Evolutionary conservation across 345 rosid species (phyloP).

Genomic region (Eucalyptus sp.): DNA sequence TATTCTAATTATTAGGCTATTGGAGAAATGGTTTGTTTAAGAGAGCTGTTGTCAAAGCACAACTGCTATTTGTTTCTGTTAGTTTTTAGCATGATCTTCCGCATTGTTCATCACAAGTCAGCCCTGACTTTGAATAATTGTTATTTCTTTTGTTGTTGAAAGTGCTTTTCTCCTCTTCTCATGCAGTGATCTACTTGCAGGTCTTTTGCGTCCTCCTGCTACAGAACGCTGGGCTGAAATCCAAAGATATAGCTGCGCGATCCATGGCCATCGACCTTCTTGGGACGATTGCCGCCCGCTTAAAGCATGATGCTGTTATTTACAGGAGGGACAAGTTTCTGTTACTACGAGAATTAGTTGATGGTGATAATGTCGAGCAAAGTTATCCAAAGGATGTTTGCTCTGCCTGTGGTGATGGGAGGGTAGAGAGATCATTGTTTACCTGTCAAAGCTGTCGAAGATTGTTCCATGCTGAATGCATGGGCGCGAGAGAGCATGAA

Average conservation of each 20-base stretch:
- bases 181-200: slow-evolving; percentile 29
- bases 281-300: slow-evolving; percentile 85
- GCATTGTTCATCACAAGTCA: not conserved
- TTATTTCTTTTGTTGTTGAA: not conserved
- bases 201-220: slow-evolving; percentile 93
- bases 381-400: slow-evolving; percentile 45
- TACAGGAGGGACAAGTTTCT: slow-evolving; percentile 48
- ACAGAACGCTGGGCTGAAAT: slow-evolving; percentile 94
- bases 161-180: slow-evolving; percentile 4
- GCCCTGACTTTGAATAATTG: not conserved
- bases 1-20: not conserved
- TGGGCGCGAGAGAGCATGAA: slow-evolving; percentile 75
- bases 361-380: slow-evolving; percentile 26
- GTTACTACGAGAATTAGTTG: slow-evolving; percentile 44
- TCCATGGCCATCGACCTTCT: slow-evolving; percentile 93
- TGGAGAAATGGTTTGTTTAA: not conserved
- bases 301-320: slow-evolving; percentile 75
- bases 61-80: not conserved
- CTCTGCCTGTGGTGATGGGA: slow-evolving; percentile 58
- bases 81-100: not conserved
- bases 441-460: slow-evolving; percentile 72
- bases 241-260: slow-evolving; percentile 83
- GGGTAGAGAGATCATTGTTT: slow-evolving; percentile 43
- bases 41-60: not conserved
- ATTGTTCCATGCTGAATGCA: slow-evolving; percentile 84